Base-by-base conservation (phyloP, 2,329 filamentous ascomycete species). In the Phaeosphaeria sp. region DNA sequence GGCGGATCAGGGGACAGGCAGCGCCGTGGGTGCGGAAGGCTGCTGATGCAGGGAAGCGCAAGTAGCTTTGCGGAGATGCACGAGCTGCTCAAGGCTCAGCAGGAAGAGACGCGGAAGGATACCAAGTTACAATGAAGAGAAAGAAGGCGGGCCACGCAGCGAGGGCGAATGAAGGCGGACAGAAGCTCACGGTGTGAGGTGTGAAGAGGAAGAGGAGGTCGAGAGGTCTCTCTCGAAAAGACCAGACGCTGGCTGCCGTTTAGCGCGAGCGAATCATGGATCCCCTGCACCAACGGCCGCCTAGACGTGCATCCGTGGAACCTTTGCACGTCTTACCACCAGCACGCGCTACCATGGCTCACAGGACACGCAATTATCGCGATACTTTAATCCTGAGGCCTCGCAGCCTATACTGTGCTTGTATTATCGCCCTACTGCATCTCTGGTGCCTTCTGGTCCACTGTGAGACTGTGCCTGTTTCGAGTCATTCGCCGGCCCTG, bases 61-160 rank as follows among this genome's bases (percentile, higher is more conserved):
- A 15, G 54, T 48, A 41, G 56, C 50, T 55, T 41, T 52, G 58
- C 54, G 58, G 46, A 23, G 50, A 33, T 55, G 58, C 42, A 53
- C 60, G 59, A 56, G 59, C 60, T 48, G 46, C 17, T 39, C 47
- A 47, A 41, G 52, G 53, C 50, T 47, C 54, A 52, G 46, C 48
- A 65, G 64, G 62, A 67, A 68, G 64, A 65, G 62, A 65, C 53
- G 42, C 30, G 43, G 55, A 62, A 68, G 52, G 65, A 68, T 62
- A 65, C 53, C 43, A 60, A 67, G 55, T 50, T 55, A 68, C 62
- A 68, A 64, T 55, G 54, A 66, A 68, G 49, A 46, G 52, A 46
- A 52, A 46, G 50, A 55, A 49, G 50, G 54, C 46, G 46, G 44
- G 30, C 50, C 55, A 36, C 48, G 42, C 21, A 22, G 15, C 21